These are phyloP conservation scores for Dimargaris cristalligena DNA, from an alignment of 192 early-diverging fungal genomes.

Conservation along the genomic window DNA sequence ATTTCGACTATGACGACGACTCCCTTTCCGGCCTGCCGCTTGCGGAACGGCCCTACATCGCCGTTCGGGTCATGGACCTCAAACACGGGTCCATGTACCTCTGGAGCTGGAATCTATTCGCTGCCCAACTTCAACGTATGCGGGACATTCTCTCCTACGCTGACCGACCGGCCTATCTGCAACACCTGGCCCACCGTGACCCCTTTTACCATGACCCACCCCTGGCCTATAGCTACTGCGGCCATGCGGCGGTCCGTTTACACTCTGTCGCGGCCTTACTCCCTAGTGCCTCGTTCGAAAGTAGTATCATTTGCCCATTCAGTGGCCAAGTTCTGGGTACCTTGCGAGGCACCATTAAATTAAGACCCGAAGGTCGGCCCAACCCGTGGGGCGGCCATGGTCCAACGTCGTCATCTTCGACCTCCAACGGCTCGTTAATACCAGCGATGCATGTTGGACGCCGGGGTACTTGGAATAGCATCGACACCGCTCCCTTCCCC, in stretches of 20 bases:
- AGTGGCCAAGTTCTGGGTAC: conserved; percentile 21
- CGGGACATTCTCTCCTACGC: conserved; percentile 34
- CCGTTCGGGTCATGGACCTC: conserved; percentile 32
- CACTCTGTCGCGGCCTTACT: conserved; percentile 20
- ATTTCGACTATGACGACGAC: neutral
- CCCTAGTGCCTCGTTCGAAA: conserved; percentile 14
- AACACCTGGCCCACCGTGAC: conserved; percentile 37
- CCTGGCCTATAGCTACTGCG: conserved; percentile 35
- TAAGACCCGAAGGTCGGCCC: conserved; percentile 19
- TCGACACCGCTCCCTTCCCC: conserved; percentile 7
- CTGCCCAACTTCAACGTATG: conserved; percentile 46
- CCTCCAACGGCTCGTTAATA: neutral
- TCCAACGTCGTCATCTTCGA: neutral
- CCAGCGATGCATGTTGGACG: neutral
- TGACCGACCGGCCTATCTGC: conserved; percentile 36
- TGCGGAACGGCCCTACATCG: conserved; percentile 16
- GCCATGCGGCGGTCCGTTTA: conserved; percentile 26
- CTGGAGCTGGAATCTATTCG: conserved; percentile 47
- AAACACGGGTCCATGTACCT: conserved; percentile 30
- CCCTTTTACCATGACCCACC: conserved; percentile 38
- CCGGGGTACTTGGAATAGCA: conserved; percentile 5
- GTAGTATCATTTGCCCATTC: conserved; percentile 21
- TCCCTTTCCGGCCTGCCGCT: neutral
- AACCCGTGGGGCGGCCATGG: conserved; percentile 11
- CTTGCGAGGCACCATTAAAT: conserved; percentile 17